phyloP scores from a whole-genome alignment of 148 eudicot genomes.

The Rhododendron williamsianum region DNA sequence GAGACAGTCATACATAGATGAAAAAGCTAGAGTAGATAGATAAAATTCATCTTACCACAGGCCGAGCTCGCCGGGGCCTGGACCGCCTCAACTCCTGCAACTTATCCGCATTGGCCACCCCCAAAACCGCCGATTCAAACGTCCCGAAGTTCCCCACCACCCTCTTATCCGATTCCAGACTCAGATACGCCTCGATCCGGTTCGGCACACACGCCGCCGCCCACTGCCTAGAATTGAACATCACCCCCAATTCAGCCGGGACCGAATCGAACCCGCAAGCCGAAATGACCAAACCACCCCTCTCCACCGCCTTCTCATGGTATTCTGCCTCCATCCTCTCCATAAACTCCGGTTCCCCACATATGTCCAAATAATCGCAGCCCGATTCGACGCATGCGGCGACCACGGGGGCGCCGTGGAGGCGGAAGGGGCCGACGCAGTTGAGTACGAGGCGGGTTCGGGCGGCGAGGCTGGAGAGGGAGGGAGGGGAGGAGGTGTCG shows the following conservation, averaged over 20 bases:
- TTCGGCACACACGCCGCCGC: conserved; percentile 29
- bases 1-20: background rate
- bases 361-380: conserved; percentile 71
- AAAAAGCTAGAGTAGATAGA: background rate
- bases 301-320: conserved; percentile 47
- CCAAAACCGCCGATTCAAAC: conserved; percentile 76
- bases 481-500: conserved; percentile 40
- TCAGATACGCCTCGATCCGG: conserved; percentile 61
- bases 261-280: conserved; percentile 92
- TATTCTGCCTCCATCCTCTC: conserved; percentile 54
- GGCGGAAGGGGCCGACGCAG: conserved; percentile 84
- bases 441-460: conserved; percentile 49
- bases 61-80: conserved; percentile 50
- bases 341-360: conserved; percentile 94
- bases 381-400: conserved; percentile 61
- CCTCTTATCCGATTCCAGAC: conserved; percentile 63
- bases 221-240: conserved; percentile 63
- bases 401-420: conserved; percentile 54
- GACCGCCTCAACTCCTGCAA: conserved; percentile 50
- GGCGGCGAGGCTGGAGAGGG: conserved; percentile 42
- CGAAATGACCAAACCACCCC: conserved; percentile 59
- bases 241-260: conserved; percentile 74
- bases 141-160: conserved; percentile 77
- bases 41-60: conserved; percentile 33
- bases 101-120: conserved; percentile 65